A percentile compares a stretch with the other conserved stretches of the same genome.
Conservation (phyloP, 208 protist genomes). For the Angomonas desouzai region DNA sequence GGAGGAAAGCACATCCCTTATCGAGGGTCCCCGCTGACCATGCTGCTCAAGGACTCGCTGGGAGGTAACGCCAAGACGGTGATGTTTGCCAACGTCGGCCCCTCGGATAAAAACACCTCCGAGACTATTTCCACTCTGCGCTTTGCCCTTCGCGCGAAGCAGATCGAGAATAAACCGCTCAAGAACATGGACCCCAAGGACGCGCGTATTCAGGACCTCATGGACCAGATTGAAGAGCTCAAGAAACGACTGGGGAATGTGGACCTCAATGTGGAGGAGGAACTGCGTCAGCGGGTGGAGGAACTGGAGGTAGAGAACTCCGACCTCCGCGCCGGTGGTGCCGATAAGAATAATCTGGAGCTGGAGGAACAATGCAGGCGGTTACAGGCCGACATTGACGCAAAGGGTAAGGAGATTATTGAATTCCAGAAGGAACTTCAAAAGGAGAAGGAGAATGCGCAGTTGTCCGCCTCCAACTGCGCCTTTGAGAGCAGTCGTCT, state of each 20-base stretch:
- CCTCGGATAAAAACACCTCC: conserved; percentile 80
- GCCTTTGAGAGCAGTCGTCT: conserved; percentile 56
- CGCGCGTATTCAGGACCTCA: conserved; percentile 81
- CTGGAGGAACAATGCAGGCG: conserved; percentile 70
- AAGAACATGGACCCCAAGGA: conserved; percentile 92
- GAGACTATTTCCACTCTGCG: conserved; percentile 89
- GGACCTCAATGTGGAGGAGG: conserved; percentile 88
- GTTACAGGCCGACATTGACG: conserved; percentile 70
- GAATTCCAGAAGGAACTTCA: conserved; percentile 61
- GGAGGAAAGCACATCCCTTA: conserved; percentile 89
- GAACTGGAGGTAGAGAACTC: conserved; percentile 89
- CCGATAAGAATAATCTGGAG: conserved; percentile 79
- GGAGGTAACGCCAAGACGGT: conserved; percentile 90
- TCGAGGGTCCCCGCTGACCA: conserved; percentile 87
- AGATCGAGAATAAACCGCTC: conserved; percentile 95
- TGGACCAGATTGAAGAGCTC: conserved; percentile 88
- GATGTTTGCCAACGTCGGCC: conserved; percentile 90
- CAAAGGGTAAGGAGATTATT: conserved; percentile 52
- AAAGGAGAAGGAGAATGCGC: conserved; percentile 46
- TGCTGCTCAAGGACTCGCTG: conserved; percentile 91
- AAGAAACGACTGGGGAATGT: conserved; percentile 83
- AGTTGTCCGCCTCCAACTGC: conserved; percentile 67
- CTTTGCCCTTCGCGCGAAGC: conserved; percentile 87
- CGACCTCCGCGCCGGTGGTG: conserved; percentile 56
- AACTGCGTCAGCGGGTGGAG: conserved; percentile 85